Conservation (phyloP, 73 alveolate genomes). For the Blepharisma japonicum region DNA sequence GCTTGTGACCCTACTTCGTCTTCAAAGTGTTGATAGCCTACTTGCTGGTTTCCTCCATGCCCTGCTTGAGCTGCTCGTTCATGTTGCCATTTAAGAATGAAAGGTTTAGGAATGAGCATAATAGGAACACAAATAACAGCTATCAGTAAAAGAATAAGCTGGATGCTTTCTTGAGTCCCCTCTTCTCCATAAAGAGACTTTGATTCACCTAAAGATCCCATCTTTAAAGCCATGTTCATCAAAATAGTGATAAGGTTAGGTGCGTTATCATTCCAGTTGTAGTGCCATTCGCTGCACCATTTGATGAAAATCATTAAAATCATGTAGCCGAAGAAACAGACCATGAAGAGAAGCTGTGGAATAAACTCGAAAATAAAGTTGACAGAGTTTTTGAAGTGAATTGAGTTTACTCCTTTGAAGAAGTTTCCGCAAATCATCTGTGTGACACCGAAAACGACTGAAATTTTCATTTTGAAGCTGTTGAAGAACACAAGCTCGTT, state of each 20-base stretch:
- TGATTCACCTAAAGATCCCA: conserved; percentile 78
- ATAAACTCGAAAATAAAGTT: conserved; percentile 89
- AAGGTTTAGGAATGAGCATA: conserved; percentile 94
- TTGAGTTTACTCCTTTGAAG: conserved; percentile 84
- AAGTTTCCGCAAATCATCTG: conserved; percentile 94
- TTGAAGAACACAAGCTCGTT: conserved; percentile 90
- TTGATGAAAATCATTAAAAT: conserved; percentile 80
- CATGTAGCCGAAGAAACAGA: conserved; percentile 92
- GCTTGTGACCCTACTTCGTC: conserved; percentile 17
- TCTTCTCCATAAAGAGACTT: conserved; percentile 73
- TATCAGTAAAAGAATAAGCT: conserved; percentile 65
- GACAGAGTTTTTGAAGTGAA: conserved; percentile 72
- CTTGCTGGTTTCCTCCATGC: conserved; percentile 32
- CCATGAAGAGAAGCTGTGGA: conserved; percentile 87
- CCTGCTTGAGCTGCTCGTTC: conserved; percentile 42
- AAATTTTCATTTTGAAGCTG: conserved; percentile 94
- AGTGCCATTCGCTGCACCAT: conserved; percentile 87
- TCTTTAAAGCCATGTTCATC: conserved; percentile 85
- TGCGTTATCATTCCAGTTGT: conserved; percentile 67
- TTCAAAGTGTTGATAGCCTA: conserved; percentile 22
- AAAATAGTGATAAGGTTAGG: conserved; percentile 90
- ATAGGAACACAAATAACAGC: conserved; percentile 88
- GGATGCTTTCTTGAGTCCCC: conserved; percentile 58
- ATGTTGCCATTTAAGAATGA: conserved; percentile 44
- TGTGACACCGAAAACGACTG: conserved; percentile 93